Conservation (phyloP, 805 yeast genomes). For the Allodekkera sacchari region DNA sequence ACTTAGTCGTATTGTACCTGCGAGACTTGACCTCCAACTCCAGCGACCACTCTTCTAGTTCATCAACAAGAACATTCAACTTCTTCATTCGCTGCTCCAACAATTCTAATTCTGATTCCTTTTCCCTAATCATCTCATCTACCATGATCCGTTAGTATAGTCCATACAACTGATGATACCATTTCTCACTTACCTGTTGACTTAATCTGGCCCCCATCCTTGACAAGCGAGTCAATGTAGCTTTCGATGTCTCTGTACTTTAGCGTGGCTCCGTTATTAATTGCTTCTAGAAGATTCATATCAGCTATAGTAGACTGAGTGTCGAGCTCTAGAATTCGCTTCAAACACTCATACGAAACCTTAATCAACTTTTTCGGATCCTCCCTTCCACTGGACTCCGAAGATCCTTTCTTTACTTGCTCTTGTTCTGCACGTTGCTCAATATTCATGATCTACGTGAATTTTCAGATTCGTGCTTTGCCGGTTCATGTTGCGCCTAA, state of each 20-base stretch:
- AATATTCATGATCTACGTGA: too few species aligned
- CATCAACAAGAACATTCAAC: conserved; percentile 40
- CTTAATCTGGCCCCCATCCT: conserved; percentile 5
- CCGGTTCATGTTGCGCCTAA: too few species aligned
- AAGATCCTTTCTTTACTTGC: neutral
- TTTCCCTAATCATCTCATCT: conserved; percentile 3
- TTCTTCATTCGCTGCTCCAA: conserved; percentile 30
- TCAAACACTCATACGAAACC: conserved; percentile 24
- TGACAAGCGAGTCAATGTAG: conserved; percentile 22
- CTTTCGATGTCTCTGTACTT: conserved; percentile 40
- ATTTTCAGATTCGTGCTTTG: too few species aligned
- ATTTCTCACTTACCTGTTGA: conserved; percentile 2
- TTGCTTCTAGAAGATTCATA: conserved; percentile 41
- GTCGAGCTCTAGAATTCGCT: conserved; percentile 25
- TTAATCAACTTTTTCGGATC: conserved; percentile 19
- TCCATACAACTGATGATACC: neutral
- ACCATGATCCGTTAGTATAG: conserved; percentile 2
- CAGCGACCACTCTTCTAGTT: conserved; percentile 53
- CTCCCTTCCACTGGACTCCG: conserved; percentile 5
- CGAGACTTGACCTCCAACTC: conserved; percentile 42
- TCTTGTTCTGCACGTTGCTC: too few species aligned
- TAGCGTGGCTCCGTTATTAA: conserved; percentile 51
- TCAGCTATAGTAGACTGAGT: conserved; percentile 29
- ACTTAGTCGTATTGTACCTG: conserved; percentile 9
- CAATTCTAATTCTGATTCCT: conserved; percentile 13